Evolutionary conservation across 2,329 filamentous ascomycete species (phyloP).

Genomic region (Colletotrichum costaricense): DNA sequence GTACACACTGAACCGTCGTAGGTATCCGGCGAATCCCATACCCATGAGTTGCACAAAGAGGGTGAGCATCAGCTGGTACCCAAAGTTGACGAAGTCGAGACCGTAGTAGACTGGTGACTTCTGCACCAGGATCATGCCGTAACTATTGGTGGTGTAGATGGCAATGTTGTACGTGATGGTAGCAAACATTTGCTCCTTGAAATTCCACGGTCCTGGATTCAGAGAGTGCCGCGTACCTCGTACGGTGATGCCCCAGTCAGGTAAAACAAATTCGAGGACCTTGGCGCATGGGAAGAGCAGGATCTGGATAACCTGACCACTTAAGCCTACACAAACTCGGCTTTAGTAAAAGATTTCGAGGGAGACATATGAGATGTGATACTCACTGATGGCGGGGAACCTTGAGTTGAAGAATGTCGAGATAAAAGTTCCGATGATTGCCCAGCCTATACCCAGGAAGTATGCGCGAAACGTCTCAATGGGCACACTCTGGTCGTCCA

Average conservation of each 20-base stretch:
- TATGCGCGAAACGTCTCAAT: constrained; percentile 56
- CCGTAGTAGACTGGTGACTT: constrained; percentile 52
- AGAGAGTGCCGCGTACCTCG: constrained; percentile 46
- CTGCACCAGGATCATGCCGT: constrained; percentile 49
- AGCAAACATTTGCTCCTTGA: constrained; percentile 56
- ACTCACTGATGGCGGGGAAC: constrained; percentile 50
- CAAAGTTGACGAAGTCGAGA: constrained; percentile 51
- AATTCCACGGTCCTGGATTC: constrained; percentile 55
- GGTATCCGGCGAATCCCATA: constrained; percentile 54
- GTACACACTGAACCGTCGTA: constrained; percentile 51
- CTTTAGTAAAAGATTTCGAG: neutral
- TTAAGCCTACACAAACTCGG: constrained; percentile 40
- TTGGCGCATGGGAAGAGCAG: constrained; percentile 59
- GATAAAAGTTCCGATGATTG: constrained; percentile 52
- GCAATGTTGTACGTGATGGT: constrained; percentile 53
- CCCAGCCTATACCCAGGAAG: constrained; percentile 53
- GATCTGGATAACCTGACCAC: constrained; percentile 55
- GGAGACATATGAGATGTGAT: neutral
- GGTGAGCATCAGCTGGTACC: constrained; percentile 51
- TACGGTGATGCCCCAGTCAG: constrained; percentile 56
- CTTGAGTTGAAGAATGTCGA: constrained; percentile 54
- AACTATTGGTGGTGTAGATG: constrained; percentile 48
- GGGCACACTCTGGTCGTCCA: constrained; percentile 48
- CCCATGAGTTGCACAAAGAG: constrained; percentile 55
- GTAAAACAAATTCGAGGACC: constrained; percentile 54